phyloP scores from a whole-genome alignment of 805 yeast species.

The Ogataea nakhonphanomensis region DNA sequence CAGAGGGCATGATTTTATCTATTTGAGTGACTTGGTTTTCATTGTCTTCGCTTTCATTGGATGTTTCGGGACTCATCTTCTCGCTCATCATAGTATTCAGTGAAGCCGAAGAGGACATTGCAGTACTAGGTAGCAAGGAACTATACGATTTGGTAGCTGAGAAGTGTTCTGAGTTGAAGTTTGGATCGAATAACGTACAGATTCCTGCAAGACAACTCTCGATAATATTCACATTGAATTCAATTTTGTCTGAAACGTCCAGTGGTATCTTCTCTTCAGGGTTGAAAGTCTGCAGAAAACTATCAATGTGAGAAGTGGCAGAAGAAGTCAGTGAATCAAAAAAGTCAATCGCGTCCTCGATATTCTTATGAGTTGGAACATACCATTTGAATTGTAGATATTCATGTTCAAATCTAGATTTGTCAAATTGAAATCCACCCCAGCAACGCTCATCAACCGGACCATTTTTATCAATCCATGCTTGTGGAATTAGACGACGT shows the following conservation, averaged over 20 bases:
- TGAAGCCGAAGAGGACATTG: constrained; percentile 25
- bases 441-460: constrained; percentile 50
- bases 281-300: constrained; percentile 49
- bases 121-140: constrained; percentile 13
- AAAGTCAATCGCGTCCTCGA: constrained; percentile 57
- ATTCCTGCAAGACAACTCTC: constrained; percentile 55
- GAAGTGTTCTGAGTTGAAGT: constrained; percentile 35
- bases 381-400: constrained; percentile 71
- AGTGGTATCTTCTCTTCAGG: constrained; percentile 29
- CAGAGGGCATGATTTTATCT: neutral
- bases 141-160: constrained; percentile 18
- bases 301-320: constrained; percentile 50
- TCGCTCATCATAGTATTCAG: neutral
- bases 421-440: constrained; percentile 71
- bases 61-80: neutral
- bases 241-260: constrained; percentile 24
- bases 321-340: constrained; percentile 48
- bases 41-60: too few species aligned
- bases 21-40: too few species aligned
- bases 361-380: constrained; percentile 53
- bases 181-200: constrained; percentile 71
- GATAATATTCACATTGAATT: constrained; percentile 23
- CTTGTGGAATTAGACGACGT: constrained; percentile 49
- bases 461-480: constrained; percentile 35
- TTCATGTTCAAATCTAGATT: constrained; percentile 43